Base-by-base conservation (phyloP, 768 basidiomycete genomes). In the Suillus subaureus region DNA sequence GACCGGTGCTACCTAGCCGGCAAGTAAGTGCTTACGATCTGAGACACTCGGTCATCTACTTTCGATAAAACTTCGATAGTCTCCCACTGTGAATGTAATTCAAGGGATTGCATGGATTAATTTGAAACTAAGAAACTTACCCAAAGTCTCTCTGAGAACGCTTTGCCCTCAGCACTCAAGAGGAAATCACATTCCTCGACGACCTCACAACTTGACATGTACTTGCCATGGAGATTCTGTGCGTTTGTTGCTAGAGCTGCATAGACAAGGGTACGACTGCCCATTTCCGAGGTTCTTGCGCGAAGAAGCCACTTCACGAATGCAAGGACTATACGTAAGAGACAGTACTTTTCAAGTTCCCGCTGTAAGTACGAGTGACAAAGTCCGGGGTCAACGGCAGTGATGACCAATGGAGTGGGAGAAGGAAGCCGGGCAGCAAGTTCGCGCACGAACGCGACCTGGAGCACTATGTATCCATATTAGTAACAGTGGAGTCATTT, bases 221-320 rank as follows among this genome's bases (percentile, higher is more conserved):
- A 81, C 43, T 70, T 72, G 12, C 79, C 80, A 7, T 74, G 70
- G 70, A 70, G 69, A 12, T 70, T 69, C 51, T 62, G 66, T 45
- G 70, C 70, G 16, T 70, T 71, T 8, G 66, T 69, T 2, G 72
- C 70, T 21, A 79, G 58, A 23, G 78, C 77, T 6, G 75, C 77
- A 61, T 74, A 75, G 1, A 80, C 68, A 2, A 82, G 68, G 1
- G 74, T 70, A n/a, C 78, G 74, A 61, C 77, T 74, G 16, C 80
- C 80, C 63, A 69, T 71, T 63, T 81, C 78, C 0, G 73, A 52
- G 6, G 80, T 71, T 13, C 78, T 71, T 1, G 71, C 73, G 2
- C 54, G 18, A 6, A 76, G 31, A 35, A 73, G 13, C 6, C 5
- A 45, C 23, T 64, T 67, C 7, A 73, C 49, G 9, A 61, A 0